A percentile compares a stretch with the other conserved stretches of the same genome.
These are phyloP conservation scores for Incumbomyces lentus DNA, from an alignment of 2,329 filamentous ascomycete genomes.

Conservation along the genomic window DNA sequence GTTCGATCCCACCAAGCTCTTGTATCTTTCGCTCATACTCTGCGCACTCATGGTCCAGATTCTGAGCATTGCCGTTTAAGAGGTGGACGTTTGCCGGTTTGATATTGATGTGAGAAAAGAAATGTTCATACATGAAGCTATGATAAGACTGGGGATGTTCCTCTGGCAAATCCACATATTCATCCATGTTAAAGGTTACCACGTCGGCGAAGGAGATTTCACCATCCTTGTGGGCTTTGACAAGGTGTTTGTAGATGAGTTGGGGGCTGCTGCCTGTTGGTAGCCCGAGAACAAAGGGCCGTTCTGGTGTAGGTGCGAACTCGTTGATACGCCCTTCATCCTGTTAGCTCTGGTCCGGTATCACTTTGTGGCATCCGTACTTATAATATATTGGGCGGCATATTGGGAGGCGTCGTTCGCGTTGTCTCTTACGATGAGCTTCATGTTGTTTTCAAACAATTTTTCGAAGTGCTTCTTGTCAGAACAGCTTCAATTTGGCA, in stretches of 20 bases:
- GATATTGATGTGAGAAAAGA: constrained; percentile 79
- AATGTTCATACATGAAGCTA: constrained; percentile 87
- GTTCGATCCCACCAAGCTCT: constrained; percentile 65
- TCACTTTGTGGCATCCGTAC: constrained; percentile 31
- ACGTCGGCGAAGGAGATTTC: constrained; percentile 79
- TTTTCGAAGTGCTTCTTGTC: too few species aligned
- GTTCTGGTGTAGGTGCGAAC: constrained; percentile 60
- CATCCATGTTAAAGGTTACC: constrained; percentile 89
- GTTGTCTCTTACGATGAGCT: constrained; percentile 72
- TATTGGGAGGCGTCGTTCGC: constrained; percentile 59
- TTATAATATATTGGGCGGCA: constrained; percentile 71
- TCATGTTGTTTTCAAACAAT: constrained; percentile 41
- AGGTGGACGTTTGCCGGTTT: constrained; percentile 75
- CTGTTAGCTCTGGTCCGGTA: neutral
- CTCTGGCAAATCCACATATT: constrained; percentile 73
- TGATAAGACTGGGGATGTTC: constrained; percentile 82
- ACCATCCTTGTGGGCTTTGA: constrained; percentile 36
- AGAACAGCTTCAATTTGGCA: too few species aligned
- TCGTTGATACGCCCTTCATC: constrained; percentile 60
- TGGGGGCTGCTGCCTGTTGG: constrained; percentile 76
- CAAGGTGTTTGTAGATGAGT: constrained; percentile 65
- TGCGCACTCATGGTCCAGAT: constrained; percentile 65
- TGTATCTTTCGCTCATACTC: constrained; percentile 71
- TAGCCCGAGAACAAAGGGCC: constrained; percentile 72
- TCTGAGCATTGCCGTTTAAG: constrained; percentile 66